These are phyloP conservation scores for Cronartium ribicola DNA, from an alignment of 1,284 basidiomycete species.

Conservation along the genomic window DNA sequence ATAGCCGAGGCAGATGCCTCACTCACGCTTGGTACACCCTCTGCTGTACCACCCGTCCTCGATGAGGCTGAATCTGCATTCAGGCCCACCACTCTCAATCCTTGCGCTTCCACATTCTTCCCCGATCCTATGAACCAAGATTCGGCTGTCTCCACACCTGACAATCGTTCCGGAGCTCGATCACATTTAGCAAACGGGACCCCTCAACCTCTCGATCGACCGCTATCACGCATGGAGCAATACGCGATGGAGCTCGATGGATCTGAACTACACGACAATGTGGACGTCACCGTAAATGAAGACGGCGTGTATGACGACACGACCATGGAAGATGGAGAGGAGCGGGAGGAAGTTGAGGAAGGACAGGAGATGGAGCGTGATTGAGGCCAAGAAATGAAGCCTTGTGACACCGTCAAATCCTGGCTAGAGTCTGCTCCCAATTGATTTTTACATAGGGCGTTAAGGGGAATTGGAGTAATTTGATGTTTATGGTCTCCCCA, in stretches of 20 bases:
- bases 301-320: neutral
- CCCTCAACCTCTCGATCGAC: neutral
- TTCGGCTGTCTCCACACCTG: neutral
- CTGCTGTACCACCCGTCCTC: too few relatives aligned
- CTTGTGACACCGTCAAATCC: too few relatives aligned
- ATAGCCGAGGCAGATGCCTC: neutral
- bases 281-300: neutral
- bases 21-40: too few relatives aligned
- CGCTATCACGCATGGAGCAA: neutral
- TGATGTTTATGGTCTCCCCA: too few relatives aligned
- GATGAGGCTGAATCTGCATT: neutral
- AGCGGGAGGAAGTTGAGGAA: slow-evolving; percentile 11
- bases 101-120: neutral
- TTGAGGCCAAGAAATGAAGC: neutral
- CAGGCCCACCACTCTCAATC: neutral
- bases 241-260: neutral
- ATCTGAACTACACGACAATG: neutral
- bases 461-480: too few relatives aligned
- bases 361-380: slow-evolving; percentile 16
- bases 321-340: slow-evolving; percentile 10
- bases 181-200: neutral
- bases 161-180: neutral
- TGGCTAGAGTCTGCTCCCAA: too few relatives aligned
- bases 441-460: too few relatives aligned
- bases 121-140: neutral